Conservation (phyloP, 2,329 filamentous ascomycete species). For the Diplodia sapinea region DNA sequence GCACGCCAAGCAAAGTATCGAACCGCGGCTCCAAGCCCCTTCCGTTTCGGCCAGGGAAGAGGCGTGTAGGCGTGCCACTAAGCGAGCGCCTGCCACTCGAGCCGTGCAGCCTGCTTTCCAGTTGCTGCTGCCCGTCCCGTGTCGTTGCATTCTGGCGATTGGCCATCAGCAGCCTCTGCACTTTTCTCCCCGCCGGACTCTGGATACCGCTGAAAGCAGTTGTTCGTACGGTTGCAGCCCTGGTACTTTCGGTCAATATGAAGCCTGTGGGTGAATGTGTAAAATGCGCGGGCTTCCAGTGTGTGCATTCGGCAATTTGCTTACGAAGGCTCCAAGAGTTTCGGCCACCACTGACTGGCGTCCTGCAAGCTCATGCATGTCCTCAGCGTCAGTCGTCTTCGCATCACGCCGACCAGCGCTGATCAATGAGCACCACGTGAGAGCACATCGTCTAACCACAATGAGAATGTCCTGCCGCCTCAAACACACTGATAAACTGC, state of each 20-base stretch:
- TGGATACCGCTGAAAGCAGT: not conserved
- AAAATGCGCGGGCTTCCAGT: not conserved
- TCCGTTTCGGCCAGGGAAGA: constrained; percentile 11
- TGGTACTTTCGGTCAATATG: not conserved
- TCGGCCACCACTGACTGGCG: not conserved
- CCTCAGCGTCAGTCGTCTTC: not conserved
- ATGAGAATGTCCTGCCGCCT: constrained; percentile 7
- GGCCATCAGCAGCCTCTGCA: not conserved
- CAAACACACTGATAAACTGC: constrained; percentile 23
- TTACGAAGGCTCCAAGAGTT: not conserved
- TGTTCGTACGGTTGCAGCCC: not conserved
- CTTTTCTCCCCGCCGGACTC: not conserved
- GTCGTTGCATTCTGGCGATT: not conserved
- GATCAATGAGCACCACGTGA: constrained; percentile 23
- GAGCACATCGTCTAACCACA: constrained; percentile 18
- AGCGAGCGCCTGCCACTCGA: constrained; percentile 1
- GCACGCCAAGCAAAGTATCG: constrained; percentile 14
- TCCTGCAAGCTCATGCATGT: not conserved
- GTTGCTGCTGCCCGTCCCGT: not conserved
- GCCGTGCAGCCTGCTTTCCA: not conserved
- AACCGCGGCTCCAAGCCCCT: constrained; percentile 23
- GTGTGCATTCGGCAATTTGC: not conserved
- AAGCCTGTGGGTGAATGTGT: not conserved
- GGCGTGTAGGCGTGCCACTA: not conserved
- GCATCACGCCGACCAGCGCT: constrained; percentile 4